Evolutionary conservation across 805 yeast genomes (phyloP).

Genomic region (Metschnikowia santaceciliae): DNA sequence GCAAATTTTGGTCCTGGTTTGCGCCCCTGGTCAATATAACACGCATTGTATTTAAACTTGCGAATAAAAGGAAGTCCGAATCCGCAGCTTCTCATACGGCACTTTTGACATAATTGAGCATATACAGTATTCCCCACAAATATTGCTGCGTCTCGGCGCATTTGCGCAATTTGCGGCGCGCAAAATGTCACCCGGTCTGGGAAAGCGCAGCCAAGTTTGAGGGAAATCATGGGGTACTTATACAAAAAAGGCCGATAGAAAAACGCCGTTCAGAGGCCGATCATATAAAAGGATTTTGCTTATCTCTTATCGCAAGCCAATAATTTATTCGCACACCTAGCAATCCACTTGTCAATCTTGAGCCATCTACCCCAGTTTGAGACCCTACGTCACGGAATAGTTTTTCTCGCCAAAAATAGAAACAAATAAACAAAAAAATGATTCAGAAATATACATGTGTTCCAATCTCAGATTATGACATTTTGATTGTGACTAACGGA

Average conservation of each 20-base stretch:
- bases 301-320: slow-evolving; percentile 8
- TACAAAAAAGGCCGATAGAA: background rate
- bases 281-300: slow-evolving; percentile 1
- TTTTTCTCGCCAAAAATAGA: background rate
- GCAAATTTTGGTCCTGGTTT: background rate
- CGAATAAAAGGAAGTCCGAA: background rate
- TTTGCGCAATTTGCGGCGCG: background rate
- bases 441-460: slow-evolving; percentile 35
- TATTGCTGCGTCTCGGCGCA: background rate
- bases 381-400: background rate
- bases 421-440: slow-evolving; percentile 17
- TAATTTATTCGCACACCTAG: background rate
- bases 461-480: slow-evolving; percentile 30
- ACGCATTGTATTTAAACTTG: background rate
- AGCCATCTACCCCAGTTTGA: background rate
- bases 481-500: slow-evolving; percentile 34
- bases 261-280: slow-evolving; percentile 7
- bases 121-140: slow-evolving; percentile 5
- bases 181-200: background rate
- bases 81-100: slow-evolving; percentile 3
- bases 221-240: slow-evolving; percentile 5
- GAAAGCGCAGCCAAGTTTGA: background rate
- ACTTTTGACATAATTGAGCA: background rate
- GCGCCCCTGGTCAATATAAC: background rate
- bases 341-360: background rate